These are phyloP conservation scores for Fusarium brevicatenulatum DNA, from an alignment of 2,329 filamentous ascomycete species.

Conservation along the genomic window DNA sequence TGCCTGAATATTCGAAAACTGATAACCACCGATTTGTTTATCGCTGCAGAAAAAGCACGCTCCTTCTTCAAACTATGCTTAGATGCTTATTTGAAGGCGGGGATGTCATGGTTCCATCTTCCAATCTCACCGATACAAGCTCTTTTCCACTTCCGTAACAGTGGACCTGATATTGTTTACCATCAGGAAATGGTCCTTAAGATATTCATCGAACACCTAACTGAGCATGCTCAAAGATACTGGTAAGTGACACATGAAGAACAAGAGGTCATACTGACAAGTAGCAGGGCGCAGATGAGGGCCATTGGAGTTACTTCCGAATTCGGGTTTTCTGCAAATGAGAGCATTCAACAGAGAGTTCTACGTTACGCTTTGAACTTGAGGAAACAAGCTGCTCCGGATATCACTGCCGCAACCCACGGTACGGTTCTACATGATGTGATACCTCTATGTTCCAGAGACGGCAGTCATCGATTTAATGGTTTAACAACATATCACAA, in stretches of 20 bases:
- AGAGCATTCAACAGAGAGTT: slow-evolving; percentile 1
- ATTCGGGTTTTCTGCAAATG: not conserved
- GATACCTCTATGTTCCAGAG: not conserved
- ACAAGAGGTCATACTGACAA: slow-evolving; percentile 3
- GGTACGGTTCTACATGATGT: slow-evolving; percentile 31
- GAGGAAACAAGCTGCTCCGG: not conserved
- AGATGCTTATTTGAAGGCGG: slow-evolving; percentile 33
- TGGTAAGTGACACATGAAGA: slow-evolving; percentile 18
- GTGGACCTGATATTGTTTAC: not conserved
- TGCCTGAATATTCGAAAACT: slow-evolving; percentile 24
- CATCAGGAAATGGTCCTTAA: slow-evolving; percentile 17
- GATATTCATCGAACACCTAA: slow-evolving; percentile 30
- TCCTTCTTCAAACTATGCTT: slow-evolving; percentile 31
- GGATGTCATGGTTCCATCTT: slow-evolving; percentile 34
- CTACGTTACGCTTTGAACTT: slow-evolving; percentile 29
- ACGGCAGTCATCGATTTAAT: too few species aligned
- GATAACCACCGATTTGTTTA: slow-evolving; percentile 23
- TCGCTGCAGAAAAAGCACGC: slow-evolving; percentile 4
- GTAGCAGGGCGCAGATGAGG: slow-evolving; percentile 29
- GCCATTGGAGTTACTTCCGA: slow-evolving; percentile 3
- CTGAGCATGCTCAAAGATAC: slow-evolving; percentile 25
- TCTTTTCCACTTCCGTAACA: slow-evolving; percentile 19
- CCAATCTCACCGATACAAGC: slow-evolving; percentile 27
- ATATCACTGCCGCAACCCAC: not conserved
- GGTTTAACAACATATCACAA: not conserved